Evolutionary conservation across 2,329 filamentous ascomycete species (phyloP), one percentile per base, ranked within the genome.

Genomic region (Botryosphaeria agaves): DNA sequence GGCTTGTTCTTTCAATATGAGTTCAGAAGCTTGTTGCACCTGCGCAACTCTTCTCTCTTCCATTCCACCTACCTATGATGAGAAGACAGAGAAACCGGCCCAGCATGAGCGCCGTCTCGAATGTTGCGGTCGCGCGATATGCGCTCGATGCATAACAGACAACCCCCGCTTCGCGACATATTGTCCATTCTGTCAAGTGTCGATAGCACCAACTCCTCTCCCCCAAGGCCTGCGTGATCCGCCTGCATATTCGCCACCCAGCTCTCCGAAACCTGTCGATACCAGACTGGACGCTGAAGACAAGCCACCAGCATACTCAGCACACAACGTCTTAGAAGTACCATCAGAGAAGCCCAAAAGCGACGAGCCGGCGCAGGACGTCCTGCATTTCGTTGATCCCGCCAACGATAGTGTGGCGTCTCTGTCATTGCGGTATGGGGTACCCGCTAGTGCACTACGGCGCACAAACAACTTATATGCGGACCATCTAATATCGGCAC

Each of bases 151-250:
- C 52, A 67, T 81, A 42, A 56, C 68, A 47, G 74, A 66, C 28
- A 83, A 83, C 47, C 57, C 62, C 18, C 71, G 78, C 24, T 84
- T 82, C 52, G 64, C 66, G 31, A 57, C 61, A 21, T 72, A 72
- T 40, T 73, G 69, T 46, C 80, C 80, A 0, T 87, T 78, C 51
- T 89, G 81, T 48, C 81, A 87, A 52, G 67, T 82, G 41, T 73
- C 74, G 4, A 65, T 59, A 26, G 57, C 53, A 4, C 69, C 73
- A 3, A 69, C 69, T 5, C 51, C 73, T 3, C 61, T 72, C 28
- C 66, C 72, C 2, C 72, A 72, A 52, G 72, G 75, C 7, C 61
- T 82, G 15, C 67, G 63, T 44, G 69, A 76, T 35, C 76, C 76
- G n/a, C 76, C 76, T 1, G 61, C 68, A 7, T 83, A 83, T 43